A percentile compares a stretch with the other conserved stretches of the same genome.
Conservation (phyloP, 495 filamentous ascomycete genomes). For the Baudoinia panamericana region DNA sequence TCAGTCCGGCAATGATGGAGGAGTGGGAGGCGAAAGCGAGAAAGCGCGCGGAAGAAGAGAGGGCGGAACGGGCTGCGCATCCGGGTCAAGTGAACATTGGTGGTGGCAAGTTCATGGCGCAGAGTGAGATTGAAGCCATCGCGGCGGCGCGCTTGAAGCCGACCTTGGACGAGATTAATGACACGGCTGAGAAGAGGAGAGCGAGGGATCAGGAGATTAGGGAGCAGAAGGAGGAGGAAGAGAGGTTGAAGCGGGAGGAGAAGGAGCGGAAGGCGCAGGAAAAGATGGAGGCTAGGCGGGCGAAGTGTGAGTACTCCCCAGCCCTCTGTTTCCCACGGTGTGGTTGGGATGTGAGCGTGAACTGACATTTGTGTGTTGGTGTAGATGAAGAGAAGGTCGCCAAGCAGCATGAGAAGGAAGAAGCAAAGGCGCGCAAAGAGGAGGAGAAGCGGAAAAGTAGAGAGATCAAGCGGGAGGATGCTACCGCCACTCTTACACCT, state of each 20-base stretch:
- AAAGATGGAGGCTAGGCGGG: slow-evolving; percentile 37
- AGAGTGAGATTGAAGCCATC: slow-evolving; percentile 66
- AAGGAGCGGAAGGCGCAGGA: slow-evolving; percentile 42
- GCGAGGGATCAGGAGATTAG: slow-evolving; percentile 42
- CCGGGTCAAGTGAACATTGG: slow-evolving; percentile 66
- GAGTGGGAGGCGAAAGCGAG: slow-evolving; percentile 70
- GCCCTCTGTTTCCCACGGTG: background rate
- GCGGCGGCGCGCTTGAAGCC: slow-evolving; percentile 73
- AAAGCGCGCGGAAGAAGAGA: slow-evolving; percentile 51
- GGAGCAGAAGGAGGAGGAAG: slow-evolving; percentile 32
- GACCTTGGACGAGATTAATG: slow-evolving; percentile 77
- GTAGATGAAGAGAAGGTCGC: slow-evolving; percentile 17
- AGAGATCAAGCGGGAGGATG: slow-evolving; percentile 12
- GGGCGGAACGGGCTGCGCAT: slow-evolving; percentile 41
- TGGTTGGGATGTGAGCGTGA: no score
- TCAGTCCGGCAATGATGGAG: slow-evolving; percentile 51
- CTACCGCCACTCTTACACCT: background rate
- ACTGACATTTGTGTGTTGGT: no score
- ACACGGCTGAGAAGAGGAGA: slow-evolving; percentile 54
- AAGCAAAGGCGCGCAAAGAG: slow-evolving; percentile 17
- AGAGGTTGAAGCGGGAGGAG: slow-evolving; percentile 35
- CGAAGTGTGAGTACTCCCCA: slow-evolving; percentile 33
- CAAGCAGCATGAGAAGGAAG: slow-evolving; percentile 16
- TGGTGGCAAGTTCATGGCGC: slow-evolving; percentile 64
- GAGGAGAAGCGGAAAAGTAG: slow-evolving; percentile 19